phyloP scores from a whole-genome alignment of 805 yeast species.

The Saccharomyces jurei region DNA sequence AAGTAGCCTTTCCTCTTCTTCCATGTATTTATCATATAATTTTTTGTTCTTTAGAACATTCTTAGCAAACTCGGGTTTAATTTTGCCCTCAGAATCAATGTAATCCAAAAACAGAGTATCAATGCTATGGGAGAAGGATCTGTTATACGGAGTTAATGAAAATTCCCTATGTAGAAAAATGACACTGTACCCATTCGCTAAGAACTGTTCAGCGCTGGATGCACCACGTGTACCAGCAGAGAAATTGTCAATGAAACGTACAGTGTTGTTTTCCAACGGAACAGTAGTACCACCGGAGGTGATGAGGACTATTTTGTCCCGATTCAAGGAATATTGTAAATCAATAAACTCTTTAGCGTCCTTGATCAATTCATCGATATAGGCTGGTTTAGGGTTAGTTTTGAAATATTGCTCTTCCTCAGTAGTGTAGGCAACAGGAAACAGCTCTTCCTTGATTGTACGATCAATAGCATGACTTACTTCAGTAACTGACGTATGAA shows the following conservation, averaged over 20 bases:
- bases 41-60: constrained; percentile 55
- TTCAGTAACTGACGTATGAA: constrained; percentile 65
- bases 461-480: constrained; percentile 73
- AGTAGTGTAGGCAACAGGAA: constrained; percentile 61
- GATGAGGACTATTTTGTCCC: constrained; percentile 62
- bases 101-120: constrained; percentile 74
- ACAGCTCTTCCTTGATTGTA: constrained; percentile 46
- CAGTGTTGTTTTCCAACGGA: constrained; percentile 94
- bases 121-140: constrained; percentile 79
- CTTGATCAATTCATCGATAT: constrained; percentile 52
- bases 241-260: constrained; percentile 91
- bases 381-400: constrained; percentile 63
- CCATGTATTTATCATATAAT: constrained; percentile 26
- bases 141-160: constrained; percentile 83
- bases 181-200: constrained; percentile 83
- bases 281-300: constrained; percentile 98
- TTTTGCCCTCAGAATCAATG: constrained; percentile 52
- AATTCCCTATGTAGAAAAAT: constrained; percentile 89
- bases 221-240: constrained; percentile 98
- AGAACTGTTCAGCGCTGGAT: constrained; percentile 84
- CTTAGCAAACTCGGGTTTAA: constrained; percentile 51
- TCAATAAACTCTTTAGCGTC: constrained; percentile 57
- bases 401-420: constrained; percentile 76
- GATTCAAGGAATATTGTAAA: constrained; percentile 37
- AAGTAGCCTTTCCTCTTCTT: constrained; percentile 32